phyloP scores from a whole-genome alignment of 768 basidiomycete genomes.

The Mycena vulgaris region DNA sequence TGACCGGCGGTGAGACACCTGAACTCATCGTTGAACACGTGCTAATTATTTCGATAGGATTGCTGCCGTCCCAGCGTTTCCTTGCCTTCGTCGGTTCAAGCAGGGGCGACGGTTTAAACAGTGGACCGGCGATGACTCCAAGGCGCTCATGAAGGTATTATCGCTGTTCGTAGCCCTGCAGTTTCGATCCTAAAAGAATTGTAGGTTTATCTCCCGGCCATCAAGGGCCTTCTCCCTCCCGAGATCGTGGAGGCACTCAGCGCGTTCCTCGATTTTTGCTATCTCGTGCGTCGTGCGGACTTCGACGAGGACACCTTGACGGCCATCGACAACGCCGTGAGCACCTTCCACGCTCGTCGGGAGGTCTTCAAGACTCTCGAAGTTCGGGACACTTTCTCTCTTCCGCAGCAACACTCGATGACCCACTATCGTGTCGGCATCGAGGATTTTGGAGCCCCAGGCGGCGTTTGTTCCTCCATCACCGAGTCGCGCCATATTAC shows the following conservation, averaged over 20 bases:
- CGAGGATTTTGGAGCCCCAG: conserved; percentile 41
- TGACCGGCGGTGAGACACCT: conserved; percentile 46
- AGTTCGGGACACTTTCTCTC: conserved; percentile 31
- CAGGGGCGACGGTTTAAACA: conserved; percentile 41
- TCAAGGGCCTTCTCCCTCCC: conserved; percentile 37
- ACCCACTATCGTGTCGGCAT: conserved; percentile 41
- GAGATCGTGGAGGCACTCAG: conserved; percentile 36
- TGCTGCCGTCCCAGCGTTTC: conserved; percentile 29
- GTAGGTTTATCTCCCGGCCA: conserved; percentile 43
- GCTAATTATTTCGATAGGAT: conserved; percentile 33
- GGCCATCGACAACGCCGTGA: neutral
- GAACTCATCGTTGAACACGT: no score
- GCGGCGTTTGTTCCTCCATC: conserved; percentile 36
- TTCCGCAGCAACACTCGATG: conserved; percentile 48
- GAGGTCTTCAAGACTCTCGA: conserved; percentile 3
- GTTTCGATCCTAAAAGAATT: neutral
- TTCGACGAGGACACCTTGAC: conserved; percentile 19
- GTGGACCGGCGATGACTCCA: conserved; percentile 49
- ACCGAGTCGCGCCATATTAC: conserved; percentile 46
- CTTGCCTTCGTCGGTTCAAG: conserved; percentile 39
- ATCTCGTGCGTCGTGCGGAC: conserved; percentile 37
- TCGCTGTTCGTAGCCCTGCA: neutral
- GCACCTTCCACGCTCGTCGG: neutral
- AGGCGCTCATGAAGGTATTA: conserved; percentile 48
- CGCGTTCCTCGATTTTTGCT: conserved; percentile 45